Conservation (phyloP, 2,329 filamentous ascomycete species). For the Colletotrichum lindemuthianum region DNA sequence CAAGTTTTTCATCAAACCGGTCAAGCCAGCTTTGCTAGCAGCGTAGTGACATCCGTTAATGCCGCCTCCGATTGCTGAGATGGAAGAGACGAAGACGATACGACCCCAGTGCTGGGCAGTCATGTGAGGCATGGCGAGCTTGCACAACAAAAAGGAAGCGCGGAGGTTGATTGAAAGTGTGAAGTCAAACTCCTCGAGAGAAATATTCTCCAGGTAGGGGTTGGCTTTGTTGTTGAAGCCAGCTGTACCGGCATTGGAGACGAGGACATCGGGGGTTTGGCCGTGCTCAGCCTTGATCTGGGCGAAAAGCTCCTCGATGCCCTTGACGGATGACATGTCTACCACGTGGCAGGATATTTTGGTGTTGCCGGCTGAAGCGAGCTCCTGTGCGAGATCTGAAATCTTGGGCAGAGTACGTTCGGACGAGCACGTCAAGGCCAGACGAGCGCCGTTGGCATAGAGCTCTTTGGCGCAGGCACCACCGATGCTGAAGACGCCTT, state of each 20-base stretch:
- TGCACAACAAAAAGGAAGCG: slow-evolving; percentile 69
- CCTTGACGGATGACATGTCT: slow-evolving; percentile 64
- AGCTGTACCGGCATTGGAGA: slow-evolving; percentile 69
- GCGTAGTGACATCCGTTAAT: slow-evolving; percentile 72
- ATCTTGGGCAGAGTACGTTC: slow-evolving; percentile 21
- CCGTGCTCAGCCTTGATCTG: slow-evolving; percentile 64
- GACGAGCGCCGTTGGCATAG: slow-evolving; percentile 59
- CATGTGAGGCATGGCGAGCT: slow-evolving; percentile 71
- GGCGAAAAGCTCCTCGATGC: slow-evolving; percentile 63
- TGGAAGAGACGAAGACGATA: slow-evolving; percentile 71
- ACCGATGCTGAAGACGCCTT: slow-evolving; percentile 60
- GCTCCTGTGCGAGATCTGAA: slow-evolving; percentile 5
- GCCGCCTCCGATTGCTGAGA: slow-evolving; percentile 70
- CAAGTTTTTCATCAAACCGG: slow-evolving; percentile 73
- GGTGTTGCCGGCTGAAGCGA: background rate
- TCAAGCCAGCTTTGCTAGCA: slow-evolving; percentile 70
- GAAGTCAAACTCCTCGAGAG: slow-evolving; percentile 71
- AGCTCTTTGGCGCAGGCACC: slow-evolving; percentile 66
- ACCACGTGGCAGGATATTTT: slow-evolving; percentile 64
- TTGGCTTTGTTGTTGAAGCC: slow-evolving; percentile 67
- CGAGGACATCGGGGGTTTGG: slow-evolving; percentile 68
- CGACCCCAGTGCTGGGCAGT: slow-evolving; percentile 68
- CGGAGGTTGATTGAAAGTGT: slow-evolving; percentile 71
- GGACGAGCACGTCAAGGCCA: slow-evolving; percentile 66
- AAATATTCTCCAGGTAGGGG: slow-evolving; percentile 64